These are phyloP conservation scores for Anacardium occidentale DNA, from an alignment of 345 rosid genomes.

Conservation along the genomic window DNA sequence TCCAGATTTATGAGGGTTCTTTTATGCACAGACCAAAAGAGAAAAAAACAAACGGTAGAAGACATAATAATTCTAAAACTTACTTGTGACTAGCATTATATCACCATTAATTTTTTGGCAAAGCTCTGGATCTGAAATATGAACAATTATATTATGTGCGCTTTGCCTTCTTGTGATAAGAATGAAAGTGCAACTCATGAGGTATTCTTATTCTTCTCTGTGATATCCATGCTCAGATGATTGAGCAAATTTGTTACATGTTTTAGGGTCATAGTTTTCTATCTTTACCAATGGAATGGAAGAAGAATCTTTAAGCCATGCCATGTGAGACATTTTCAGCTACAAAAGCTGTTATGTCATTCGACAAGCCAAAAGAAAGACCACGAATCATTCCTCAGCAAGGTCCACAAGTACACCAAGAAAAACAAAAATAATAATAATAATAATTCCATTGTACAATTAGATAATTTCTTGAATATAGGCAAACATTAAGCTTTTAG, in stretches of 20 bases:
- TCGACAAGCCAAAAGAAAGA: constrained; percentile 32
- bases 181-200: too few relatives aligned
- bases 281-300: not conserved
- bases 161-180: too few relatives aligned
- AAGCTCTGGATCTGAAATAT: too few relatives aligned
- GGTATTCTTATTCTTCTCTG: too few relatives aligned
- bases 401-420: constrained; percentile 27
- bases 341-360: constrained; percentile 34
- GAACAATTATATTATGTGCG: too few relatives aligned
- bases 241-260: not conserved
- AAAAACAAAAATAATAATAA: too few relatives aligned
- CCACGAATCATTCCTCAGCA: constrained; percentile 24
- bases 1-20: constrained; percentile 18
- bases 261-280: not conserved
- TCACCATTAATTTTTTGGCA: too few relatives aligned
- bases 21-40: constrained; percentile 22
- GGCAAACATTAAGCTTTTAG: too few relatives aligned
- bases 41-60: constrained; percentile 15
- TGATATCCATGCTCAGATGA: not conserved
- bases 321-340: constrained; percentile 28
- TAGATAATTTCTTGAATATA: too few relatives aligned
- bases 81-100: not conserved
- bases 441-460: too few relatives aligned
- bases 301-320: constrained; percentile 31
- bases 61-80: constrained; percentile 15